Evolutionary conservation across 2,329 filamentous ascomycete species (phyloP).

Genomic region (Exophiala bonariae): DNA sequence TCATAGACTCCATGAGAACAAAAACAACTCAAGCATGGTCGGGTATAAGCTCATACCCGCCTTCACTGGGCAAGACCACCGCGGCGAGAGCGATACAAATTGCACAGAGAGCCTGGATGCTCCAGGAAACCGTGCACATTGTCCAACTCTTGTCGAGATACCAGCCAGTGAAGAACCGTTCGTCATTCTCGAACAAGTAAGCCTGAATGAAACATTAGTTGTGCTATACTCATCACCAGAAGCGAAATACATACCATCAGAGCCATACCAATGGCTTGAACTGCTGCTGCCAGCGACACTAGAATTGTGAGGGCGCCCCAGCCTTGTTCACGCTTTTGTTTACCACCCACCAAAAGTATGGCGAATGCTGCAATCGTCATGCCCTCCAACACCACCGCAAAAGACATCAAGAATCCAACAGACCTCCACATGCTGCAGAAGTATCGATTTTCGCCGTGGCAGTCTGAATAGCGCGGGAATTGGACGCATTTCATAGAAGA

Average conservation of each 20-base stretch:
- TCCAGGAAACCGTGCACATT: slow-evolving; percentile 65
- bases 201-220: slow-evolving; percentile 53
- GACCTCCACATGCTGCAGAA: slow-evolving; percentile 94
- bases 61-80: slow-evolving; percentile 72
- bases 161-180: slow-evolving; percentile 81
- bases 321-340: slow-evolving; percentile 74
- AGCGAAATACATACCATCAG: slow-evolving; percentile 68
- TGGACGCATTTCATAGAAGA: slow-evolving; percentile 56
- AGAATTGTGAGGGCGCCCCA: slow-evolving; percentile 75
- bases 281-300: slow-evolving; percentile 63
- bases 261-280: slow-evolving; percentile 75
- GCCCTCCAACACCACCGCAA: slow-evolving; percentile 78
- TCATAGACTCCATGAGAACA: slow-evolving; percentile 87
- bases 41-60: slow-evolving; percentile 79
- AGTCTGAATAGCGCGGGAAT: slow-evolving; percentile 70
- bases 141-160: slow-evolving; percentile 76
- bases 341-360: slow-evolving; percentile 75
- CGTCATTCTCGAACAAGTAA: slow-evolving; percentile 79
- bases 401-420: slow-evolving; percentile 82
- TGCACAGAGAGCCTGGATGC: slow-evolving; percentile 53
- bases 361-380: slow-evolving; percentile 77
- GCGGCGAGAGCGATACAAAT: slow-evolving; percentile 66
- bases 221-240: background rate
- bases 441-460: slow-evolving; percentile 63
- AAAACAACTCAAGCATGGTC: slow-evolving; percentile 57